Evolutionary conservation across 2,329 filamentous ascomycete species (phyloP).

Genomic region (Lachnum nothofagi): DNA sequence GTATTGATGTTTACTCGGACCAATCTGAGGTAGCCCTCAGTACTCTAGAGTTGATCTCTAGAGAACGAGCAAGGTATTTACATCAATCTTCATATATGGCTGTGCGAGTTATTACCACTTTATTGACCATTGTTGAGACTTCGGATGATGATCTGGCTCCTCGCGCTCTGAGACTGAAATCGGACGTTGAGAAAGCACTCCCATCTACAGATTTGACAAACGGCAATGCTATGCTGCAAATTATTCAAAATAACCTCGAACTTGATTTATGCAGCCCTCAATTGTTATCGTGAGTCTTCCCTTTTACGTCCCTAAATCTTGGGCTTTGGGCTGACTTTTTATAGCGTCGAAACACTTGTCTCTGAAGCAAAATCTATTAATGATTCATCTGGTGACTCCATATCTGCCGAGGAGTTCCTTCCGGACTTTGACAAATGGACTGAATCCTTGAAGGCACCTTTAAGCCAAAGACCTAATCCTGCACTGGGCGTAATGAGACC

Average conservation of each 20-base stretch:
- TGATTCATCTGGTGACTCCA: constrained; percentile 31
- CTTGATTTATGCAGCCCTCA: constrained; percentile 37
- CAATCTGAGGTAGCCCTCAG: constrained; percentile 34
- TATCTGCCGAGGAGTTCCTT: constrained; percentile 46
- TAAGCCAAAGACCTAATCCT: constrained; percentile 49
- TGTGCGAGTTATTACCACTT: constrained; percentile 46
- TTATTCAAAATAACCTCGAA: constrained; percentile 54
- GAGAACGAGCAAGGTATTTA: constrained; percentile 42
- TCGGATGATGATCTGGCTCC: constrained; percentile 33
- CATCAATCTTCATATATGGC: constrained; percentile 43
- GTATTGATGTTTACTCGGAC: constrained; percentile 8
- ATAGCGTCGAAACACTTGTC: constrained; percentile 49
- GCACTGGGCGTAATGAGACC: constrained; percentile 70
- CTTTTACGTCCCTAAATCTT: neutral
- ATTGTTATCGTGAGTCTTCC: constrained; percentile 45
- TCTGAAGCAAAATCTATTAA: constrained; percentile 43
- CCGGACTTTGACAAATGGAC: constrained; percentile 64
- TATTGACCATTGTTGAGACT: constrained; percentile 52
- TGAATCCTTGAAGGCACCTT: constrained; percentile 52
- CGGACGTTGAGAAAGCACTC: constrained; percentile 38
- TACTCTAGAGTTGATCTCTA: constrained; percentile 46
- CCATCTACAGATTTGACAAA: constrained; percentile 2
- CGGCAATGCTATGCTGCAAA: constrained; percentile 42
- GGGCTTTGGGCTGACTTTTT: constrained; percentile 17
- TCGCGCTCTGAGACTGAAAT: constrained; percentile 34